These are phyloP conservation scores for Crithidia brevicula DNA, from an alignment of 208 protist genomes.

Conservation along the genomic window DNA sequence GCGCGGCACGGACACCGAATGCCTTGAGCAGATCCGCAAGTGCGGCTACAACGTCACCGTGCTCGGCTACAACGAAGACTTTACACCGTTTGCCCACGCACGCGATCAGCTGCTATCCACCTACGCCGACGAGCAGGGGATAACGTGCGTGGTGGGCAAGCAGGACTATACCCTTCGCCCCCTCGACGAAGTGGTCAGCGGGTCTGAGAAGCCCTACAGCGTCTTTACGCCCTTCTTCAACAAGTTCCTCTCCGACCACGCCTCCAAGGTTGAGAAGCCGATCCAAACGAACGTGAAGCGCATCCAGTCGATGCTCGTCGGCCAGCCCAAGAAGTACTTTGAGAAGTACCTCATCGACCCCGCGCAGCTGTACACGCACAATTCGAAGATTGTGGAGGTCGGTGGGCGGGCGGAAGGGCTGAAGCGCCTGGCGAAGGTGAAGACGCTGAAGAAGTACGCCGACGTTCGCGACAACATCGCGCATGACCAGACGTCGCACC, in stretches of 20 bases:
- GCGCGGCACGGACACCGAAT: conserved; percentile 54
- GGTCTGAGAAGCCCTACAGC: conserved; percentile 53
- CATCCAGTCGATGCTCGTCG: conserved; percentile 29
- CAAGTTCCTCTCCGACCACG: conserved; percentile 45
- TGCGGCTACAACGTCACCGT: conserved; percentile 49
- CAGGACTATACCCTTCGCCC: conserved; percentile 68
- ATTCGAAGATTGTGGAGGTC: conserved; percentile 36
- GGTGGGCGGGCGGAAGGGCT: conserved; percentile 61
- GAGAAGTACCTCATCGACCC: conserved; percentile 28
- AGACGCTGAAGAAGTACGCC: conserved; percentile 42
- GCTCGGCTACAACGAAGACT: conserved; percentile 77
- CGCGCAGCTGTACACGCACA: conserved; percentile 23
- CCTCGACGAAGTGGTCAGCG: conserved; percentile 42
- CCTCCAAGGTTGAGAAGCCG: conserved; percentile 31
- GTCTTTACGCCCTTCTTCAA: conserved; percentile 85
- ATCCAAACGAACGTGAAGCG: conserved; percentile 20
- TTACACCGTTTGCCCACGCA: conserved; percentile 66
- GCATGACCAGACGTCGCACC: conserved; percentile 63
- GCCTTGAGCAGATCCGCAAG: conserved; percentile 41
- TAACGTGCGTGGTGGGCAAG: conserved; percentile 40
- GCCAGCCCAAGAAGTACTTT: conserved; percentile 25
- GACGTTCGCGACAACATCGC: conserved; percentile 55
- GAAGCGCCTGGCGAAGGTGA: conserved; percentile 32
- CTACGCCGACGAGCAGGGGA: conserved; percentile 37
- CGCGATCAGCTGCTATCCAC: conserved; percentile 51